A percentile compares a stretch with the other conserved stretches of the same genome.
phyloP scores from a whole-genome alignment of 352 stramenopile species.

The Globisporangium orthogonon region DNA sequence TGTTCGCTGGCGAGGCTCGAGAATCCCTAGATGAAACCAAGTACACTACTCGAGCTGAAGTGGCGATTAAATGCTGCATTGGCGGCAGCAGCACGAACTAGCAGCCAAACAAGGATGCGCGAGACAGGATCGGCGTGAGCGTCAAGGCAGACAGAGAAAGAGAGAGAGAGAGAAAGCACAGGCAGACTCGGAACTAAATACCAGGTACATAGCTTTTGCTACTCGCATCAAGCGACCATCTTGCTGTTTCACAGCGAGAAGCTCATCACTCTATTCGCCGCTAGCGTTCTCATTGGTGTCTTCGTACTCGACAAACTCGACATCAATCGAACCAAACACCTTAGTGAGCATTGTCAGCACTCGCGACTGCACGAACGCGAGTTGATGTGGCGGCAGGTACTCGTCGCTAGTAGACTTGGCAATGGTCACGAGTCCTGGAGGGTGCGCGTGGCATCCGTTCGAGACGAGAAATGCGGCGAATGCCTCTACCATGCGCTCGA shows the following conservation, averaged over 20 bases:
- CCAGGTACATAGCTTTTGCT: neutral
- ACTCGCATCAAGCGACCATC: neutral
- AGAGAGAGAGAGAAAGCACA: no score
- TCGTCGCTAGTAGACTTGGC: conserved; percentile 72
- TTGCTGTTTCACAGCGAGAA: no score
- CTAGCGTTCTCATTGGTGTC: neutral
- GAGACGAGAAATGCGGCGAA: conserved; percentile 28
- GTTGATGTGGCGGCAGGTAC: conserved; percentile 62
- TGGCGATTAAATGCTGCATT: neutral
- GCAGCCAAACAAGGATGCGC: neutral
- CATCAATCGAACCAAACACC: conserved; percentile 22
- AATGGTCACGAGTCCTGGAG: conserved; percentile 74
- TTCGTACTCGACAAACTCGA: conserved; percentile 58
- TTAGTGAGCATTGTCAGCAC: conserved; percentile 45
- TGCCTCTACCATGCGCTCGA: conserved; percentile 30
- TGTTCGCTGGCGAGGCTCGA: neutral
- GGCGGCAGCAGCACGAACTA: neutral
- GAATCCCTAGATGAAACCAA: conserved; percentile 5
- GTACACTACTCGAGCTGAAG: conserved; percentile 7
- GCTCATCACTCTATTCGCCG: neutral
- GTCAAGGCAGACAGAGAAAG: neutral
- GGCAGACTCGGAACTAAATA: neutral
- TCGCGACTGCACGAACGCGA: conserved; percentile 32
- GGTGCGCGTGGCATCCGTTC: conserved; percentile 15
- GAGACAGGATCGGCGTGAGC: neutral